Percentiles rank a stretch among this genome's conserved stretches.
Evolutionary conservation across 768 basidiomycete genomes (phyloP).

Genomic region (Phaeotremella fagi): DNA sequence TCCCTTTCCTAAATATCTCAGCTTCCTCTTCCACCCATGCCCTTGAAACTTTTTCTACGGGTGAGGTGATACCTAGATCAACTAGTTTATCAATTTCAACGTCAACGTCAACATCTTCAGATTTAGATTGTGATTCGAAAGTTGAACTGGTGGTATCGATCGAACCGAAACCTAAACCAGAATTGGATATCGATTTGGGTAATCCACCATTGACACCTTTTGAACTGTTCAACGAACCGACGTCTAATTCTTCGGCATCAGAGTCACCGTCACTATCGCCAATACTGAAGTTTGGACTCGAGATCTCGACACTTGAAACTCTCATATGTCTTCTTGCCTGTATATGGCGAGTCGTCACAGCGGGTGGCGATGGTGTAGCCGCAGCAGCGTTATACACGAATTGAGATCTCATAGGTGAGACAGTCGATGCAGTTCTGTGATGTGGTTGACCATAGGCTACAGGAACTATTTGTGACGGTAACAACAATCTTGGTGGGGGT

Average conservation of each 20-base stretch:
- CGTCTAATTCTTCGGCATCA: slow-evolving; percentile 45
- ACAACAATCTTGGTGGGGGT: slow-evolving; percentile 33
- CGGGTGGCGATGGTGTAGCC: slow-evolving; percentile 12
- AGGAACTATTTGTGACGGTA: slow-evolving; percentile 36
- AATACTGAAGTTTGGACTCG: slow-evolving; percentile 60
- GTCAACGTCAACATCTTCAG: not conserved
- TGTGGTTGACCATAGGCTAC: slow-evolving; percentile 1
- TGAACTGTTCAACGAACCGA: slow-evolving; percentile 6
- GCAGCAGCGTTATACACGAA: slow-evolving; percentile 3
- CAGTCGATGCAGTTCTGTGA: not conserved
- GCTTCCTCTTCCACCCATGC: slow-evolving; percentile 91
- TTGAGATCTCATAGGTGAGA: not conserved
- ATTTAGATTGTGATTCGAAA: not conserved
- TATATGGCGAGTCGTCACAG: not conserved
- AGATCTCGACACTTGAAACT: slow-evolving; percentile 65
- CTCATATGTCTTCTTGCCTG: slow-evolving; percentile 49
- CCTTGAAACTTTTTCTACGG: slow-evolving; percentile 29
- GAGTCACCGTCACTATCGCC: slow-evolving; percentile 50
- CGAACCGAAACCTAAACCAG: not conserved
- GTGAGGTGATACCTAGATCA: slow-evolving; percentile 15
- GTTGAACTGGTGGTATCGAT: not conserved
- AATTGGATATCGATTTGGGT: too few relatives aligned
- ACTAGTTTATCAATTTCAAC: not conserved
- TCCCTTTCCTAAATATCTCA: slow-evolving; percentile 90
- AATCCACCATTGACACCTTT: not conserved